A percentile compares a stretch with the other conserved stretches of the same genome.
phyloP scores from a whole-genome alignment of 805 yeast genomes.

The Suhomyces faveliae region DNA sequence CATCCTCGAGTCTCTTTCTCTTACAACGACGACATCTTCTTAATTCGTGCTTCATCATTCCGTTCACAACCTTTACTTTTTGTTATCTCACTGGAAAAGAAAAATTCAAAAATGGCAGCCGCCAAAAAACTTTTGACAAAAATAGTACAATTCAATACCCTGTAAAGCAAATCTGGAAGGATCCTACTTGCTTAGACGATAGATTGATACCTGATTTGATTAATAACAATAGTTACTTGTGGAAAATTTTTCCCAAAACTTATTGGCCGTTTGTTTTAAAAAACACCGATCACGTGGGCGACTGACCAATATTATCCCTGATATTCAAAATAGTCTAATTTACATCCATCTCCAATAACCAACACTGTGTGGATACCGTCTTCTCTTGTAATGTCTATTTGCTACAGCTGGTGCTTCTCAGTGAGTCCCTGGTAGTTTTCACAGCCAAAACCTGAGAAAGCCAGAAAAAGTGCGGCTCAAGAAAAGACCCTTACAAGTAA shows the following conservation, averaged over 20 bases:
- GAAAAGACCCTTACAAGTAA: background rate
- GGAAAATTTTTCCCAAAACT: conserved; percentile 1
- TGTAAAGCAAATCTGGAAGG: background rate
- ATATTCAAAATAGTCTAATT: background rate
- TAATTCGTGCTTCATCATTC: conserved; percentile 16
- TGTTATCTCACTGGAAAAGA: background rate
- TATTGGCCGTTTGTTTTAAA: background rate
- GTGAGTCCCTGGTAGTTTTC: too few relatives aligned
- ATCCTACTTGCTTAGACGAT: background rate
- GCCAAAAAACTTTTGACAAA: background rate
- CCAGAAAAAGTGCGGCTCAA: conserved; percentile 3
- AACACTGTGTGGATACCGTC: too few relatives aligned
- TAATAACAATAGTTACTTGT: background rate
- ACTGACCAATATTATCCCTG: background rate
- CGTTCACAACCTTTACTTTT: background rate
- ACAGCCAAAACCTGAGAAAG: conserved; percentile 1
- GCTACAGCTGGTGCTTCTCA: too few relatives aligned
- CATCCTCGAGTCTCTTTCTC: conserved; percentile 53
- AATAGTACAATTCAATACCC: background rate
- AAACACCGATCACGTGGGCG: background rate
- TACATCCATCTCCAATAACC: background rate
- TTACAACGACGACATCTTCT: conserved; percentile 57
- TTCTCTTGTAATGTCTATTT: too few relatives aligned
- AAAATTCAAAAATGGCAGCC: background rate
- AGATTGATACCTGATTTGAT: background rate